Evolutionary conservation across 1,139 yeast species (phyloP).

Genomic region (Debaryomyces subglobosus): DNA sequence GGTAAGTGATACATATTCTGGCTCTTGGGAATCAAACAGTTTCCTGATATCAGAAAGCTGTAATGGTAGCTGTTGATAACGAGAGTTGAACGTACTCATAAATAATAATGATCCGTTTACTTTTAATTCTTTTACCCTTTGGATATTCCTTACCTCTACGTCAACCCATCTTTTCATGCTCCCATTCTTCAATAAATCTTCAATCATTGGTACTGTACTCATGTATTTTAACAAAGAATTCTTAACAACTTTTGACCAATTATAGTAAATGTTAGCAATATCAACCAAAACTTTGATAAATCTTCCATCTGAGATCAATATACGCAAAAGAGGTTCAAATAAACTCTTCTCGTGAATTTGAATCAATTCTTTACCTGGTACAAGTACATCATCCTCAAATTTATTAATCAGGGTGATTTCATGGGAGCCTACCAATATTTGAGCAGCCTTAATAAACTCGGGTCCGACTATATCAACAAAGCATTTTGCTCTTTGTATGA

Average conservation of each 20-base stretch:
- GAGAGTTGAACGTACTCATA: slow-evolving; percentile 75
- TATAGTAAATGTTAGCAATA: slow-evolving; percentile 63
- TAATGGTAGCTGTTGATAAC: slow-evolving; percentile 71
- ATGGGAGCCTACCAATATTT: slow-evolving; percentile 37
- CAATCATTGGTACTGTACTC: slow-evolving; percentile 40
- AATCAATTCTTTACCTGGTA: slow-evolving; percentile 63
- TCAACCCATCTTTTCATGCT: slow-evolving; percentile 57
- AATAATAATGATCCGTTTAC: slow-evolving; percentile 63
- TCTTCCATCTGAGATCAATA: slow-evolving; percentile 59
- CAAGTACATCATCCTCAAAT: slow-evolving; percentile 63
- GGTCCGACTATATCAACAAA: slow-evolving; percentile 57
- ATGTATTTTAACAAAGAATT: slow-evolving; percentile 64
- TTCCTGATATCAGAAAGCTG: slow-evolving; percentile 62
- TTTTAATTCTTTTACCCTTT: slow-evolving; percentile 46
- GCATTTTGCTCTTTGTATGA: slow-evolving; percentile 67
- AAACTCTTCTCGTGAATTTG: slow-evolving; percentile 58
- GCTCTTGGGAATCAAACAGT: slow-evolving; percentile 49
- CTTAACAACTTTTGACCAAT: slow-evolving; percentile 67
- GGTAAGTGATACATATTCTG: slow-evolving; percentile 57
- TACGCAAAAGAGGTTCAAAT: slow-evolving; percentile 52
- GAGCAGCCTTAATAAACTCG: slow-evolving; percentile 52
- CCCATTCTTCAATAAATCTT: slow-evolving; percentile 42
- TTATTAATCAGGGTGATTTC: slow-evolving; percentile 39
- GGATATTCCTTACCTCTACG: slow-evolving; percentile 41
- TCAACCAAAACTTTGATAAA: slow-evolving; percentile 54